These are phyloP conservation scores for Linaria vulgaris DNA, from an alignment of 257 asterid species.

Conservation along the genomic window DNA sequence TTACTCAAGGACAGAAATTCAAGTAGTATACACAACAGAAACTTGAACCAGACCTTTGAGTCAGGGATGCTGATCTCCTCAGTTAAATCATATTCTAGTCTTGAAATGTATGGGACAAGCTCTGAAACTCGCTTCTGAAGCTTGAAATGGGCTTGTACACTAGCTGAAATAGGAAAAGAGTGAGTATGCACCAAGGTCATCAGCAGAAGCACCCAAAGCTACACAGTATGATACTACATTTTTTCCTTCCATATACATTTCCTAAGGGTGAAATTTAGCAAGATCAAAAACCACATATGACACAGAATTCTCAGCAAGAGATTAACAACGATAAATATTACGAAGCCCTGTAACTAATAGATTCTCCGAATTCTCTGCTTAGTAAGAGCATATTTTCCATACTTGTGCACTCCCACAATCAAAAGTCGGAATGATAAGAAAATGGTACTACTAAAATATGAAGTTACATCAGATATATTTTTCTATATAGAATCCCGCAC, in stretches of 20 bases:
- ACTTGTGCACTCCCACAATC: background rate
- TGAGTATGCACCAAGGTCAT: conserved; percentile 1
- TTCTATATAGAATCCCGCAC: background rate
- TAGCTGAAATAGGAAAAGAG: conserved; percentile 55
- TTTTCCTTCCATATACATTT: conserved; percentile 5
- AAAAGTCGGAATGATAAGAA: conserved; percentile 2
- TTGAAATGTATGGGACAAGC: conserved; percentile 59
- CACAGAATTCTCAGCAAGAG: background rate
- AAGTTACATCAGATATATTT: background rate
- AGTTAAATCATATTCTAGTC: conserved; percentile 67
- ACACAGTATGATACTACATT: conserved; percentile 3
- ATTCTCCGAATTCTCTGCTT: conserved; percentile 2
- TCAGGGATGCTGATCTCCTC: conserved; percentile 73
- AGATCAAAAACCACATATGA: conserved; percentile 2
- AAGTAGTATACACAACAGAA: conserved; percentile 12
- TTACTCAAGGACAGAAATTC: conserved; percentile 3
- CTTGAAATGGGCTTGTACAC: conserved; percentile 70
- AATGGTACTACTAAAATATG: conserved; percentile 8
- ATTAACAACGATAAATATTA: background rate
- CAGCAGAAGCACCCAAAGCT: background rate
- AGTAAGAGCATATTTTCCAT: background rate
- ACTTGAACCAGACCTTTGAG: conserved; percentile 56
- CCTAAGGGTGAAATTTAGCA: background rate
- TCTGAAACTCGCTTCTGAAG: conserved; percentile 63
- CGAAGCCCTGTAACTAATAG: background rate